Percentiles rank a stretch among this genome's conserved stretches.
Evolutionary conservation across 768 basidiomycete genomes (phyloP).

Genomic region (Tephrocybe sp.): DNA sequence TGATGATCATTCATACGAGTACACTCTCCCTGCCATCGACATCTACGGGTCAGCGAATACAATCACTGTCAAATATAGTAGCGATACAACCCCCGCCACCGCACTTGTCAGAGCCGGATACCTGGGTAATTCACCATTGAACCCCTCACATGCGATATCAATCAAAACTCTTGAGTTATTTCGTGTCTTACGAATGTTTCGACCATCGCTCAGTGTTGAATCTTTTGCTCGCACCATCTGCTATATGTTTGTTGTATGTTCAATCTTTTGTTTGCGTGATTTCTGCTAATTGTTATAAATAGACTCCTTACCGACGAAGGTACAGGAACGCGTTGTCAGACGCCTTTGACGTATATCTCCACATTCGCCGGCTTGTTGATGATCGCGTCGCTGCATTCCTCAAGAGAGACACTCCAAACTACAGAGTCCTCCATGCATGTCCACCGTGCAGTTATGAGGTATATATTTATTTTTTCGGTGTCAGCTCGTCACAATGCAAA

Average conservation of each 20-base stretch:
- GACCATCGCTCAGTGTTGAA: conserved; percentile 23
- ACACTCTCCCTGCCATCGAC: conserved; percentile 14
- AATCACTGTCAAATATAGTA: conserved; percentile 4
- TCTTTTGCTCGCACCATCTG: conserved; percentile 23
- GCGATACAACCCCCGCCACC: neutral
- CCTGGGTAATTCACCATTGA: conserved; percentile 13
- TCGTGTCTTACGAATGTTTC: conserved; percentile 10
- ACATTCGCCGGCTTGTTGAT: conserved; percentile 20
- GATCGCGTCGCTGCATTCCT: conserved; percentile 22
- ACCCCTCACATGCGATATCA: conserved; percentile 20
- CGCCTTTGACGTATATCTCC: conserved; percentile 35
- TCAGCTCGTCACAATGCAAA: neutral
- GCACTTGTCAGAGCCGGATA: conserved; percentile 19
- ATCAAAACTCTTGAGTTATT: conserved; percentile 23
- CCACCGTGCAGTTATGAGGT: conserved; percentile 35
- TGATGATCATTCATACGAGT: neutral
- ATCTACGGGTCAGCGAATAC: conserved; percentile 10
- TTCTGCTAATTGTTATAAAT: no score
- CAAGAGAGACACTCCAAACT: conserved; percentile 26
- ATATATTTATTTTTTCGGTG: neutral
- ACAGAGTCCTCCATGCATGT: conserved; percentile 32
- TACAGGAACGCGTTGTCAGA: conserved; percentile 25
- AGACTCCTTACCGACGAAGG: conserved; percentile 19
- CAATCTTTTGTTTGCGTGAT: no score
- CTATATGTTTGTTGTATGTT: conserved; percentile 18